These are phyloP conservation scores for Rhizophagus prolifer DNA, from an alignment of 192 early-diverging fungal genomes.

Conservation along the genomic window DNA sequence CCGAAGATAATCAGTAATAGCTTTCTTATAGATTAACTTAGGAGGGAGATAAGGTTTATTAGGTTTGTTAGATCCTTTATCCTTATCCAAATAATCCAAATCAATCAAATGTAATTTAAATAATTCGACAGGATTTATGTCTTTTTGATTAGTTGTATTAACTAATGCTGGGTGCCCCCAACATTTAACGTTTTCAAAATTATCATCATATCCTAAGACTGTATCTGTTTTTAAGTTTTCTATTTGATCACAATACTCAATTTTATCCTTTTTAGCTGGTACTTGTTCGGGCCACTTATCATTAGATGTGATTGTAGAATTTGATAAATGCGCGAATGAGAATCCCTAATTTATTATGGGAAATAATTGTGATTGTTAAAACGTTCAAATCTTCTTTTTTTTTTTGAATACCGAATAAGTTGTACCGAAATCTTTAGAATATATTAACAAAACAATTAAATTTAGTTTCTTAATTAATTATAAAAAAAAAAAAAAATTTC, in stretches of 20 bases:
- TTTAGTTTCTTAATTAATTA: too few species aligned
- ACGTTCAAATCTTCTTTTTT: neutral
- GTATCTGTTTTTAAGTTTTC: conserved; percentile 8
- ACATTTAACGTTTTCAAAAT: neutral
- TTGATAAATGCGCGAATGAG: neutral
- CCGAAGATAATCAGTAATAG: conserved; percentile 54
- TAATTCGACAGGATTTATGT: neutral
- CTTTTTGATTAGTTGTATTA: too few species aligned
- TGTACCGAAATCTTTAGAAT: neutral
- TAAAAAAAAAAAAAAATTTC: too few species aligned
- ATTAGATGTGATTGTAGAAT: neutral
- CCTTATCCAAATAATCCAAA: conserved; percentile 28
- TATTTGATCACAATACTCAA: too few species aligned
- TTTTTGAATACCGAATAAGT: conserved; percentile 2
- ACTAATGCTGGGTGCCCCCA: neutral
- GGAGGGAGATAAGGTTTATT: conserved; percentile 42
- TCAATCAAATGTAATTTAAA: conserved; percentile 38
- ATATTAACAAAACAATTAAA: too few species aligned
- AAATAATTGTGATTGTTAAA: too few species aligned
- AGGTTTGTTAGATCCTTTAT: conserved; percentile 25
- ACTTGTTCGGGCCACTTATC: neutral
- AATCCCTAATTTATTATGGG: neutral
- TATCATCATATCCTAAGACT: neutral
- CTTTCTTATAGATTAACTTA: conserved; percentile 45
- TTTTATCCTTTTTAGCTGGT: too few species aligned